Evolutionary conservation across 225 moss, liverwort and hornwort genomes (phyloP), one percentile per base, ranked within the genome.

Genomic region (Pleurozium schreberi): DNA sequence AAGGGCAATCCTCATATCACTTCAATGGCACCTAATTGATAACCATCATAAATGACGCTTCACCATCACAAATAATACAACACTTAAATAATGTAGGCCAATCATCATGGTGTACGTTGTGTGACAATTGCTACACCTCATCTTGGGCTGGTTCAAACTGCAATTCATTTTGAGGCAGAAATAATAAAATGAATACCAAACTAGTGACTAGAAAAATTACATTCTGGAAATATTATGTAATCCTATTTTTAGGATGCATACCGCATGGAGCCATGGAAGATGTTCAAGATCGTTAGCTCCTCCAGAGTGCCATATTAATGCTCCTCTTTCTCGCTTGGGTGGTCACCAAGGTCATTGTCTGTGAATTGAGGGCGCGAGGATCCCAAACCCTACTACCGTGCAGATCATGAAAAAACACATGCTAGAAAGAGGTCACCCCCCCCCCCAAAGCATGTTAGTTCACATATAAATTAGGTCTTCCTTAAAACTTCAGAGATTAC

Each of bases 351-450:
- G 79, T 94, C 91, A 22, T 19, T 94, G 87, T 94, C 94, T 6
- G 94, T 94, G 89, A 94, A 71, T 94, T 94, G 42, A 94, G 2
- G 94, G 94, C 45, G 92, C 92, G 75, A 94, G 70, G 49, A 94
- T 64, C 14, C 94, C 94, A 77, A 94, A 94, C 30, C 92, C 92
- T 42, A 90, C 88, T 42, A 94, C 18, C 5, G 92, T 92, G 89
- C 94, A 94, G 80, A 94, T 88, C 85, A 83, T 49, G 84, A 94
- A 93, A 31, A 94, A 91, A 8, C 94, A 90, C 82, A 94, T 92
- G 71, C 94, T 94, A 81, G 42, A 85, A 53, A 55, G 16, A 59
- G 5, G 25, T 21, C 68, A 64, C 78, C 14, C 49, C 8, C 8
- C 7, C n/a, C n/a, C n/a, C n/a, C n/a, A n/a, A n/a, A 84, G 70